phyloP scores from a whole-genome alignment of 345 rosid genomes.

The Murraya koenigii region DNA sequence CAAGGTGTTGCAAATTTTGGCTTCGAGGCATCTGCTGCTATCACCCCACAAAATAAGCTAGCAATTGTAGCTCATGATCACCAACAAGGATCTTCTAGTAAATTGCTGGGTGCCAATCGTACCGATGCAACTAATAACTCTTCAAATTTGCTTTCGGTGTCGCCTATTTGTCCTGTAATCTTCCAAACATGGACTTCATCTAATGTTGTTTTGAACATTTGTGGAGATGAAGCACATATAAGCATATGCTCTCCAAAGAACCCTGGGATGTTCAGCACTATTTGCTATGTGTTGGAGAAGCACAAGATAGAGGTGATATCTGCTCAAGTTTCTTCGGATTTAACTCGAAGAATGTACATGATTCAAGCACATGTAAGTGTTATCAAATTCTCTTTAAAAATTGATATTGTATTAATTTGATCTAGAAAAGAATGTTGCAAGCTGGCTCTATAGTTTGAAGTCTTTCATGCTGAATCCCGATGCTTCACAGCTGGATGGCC shows the following conservation, averaged over 20 bases:
- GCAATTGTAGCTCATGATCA: conserved; percentile 51
- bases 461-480: not conserved
- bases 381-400: not conserved
- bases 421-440: not conserved
- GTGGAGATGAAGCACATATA: conserved; percentile 59
- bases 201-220: conserved; percentile 16
- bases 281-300: conserved; percentile 60
- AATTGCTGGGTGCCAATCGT: not conserved
- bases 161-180: conserved; percentile 26
- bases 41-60: conserved; percentile 21
- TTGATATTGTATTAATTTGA: not conserved
- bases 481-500: not conserved
- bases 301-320: conserved; percentile 49
- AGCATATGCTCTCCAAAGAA: conserved; percentile 48
- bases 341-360: conserved; percentile 41
- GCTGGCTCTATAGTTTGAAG: not conserved
- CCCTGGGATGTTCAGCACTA: conserved; percentile 42
- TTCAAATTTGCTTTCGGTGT: conserved; percentile 15
- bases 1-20: conserved; percentile 22
- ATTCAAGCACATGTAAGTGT: conserved; percentile 52
- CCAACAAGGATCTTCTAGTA: conserved; percentile 34
- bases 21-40: conserved; percentile 24
- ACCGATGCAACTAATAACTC: conserved; percentile 2
- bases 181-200: conserved; percentile 62
- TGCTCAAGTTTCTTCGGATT: conserved; percentile 47